phyloP scores from a whole-genome alignment of 495 filamentous ascomycete genomes.

The Aspergillus biplanus region DNA sequence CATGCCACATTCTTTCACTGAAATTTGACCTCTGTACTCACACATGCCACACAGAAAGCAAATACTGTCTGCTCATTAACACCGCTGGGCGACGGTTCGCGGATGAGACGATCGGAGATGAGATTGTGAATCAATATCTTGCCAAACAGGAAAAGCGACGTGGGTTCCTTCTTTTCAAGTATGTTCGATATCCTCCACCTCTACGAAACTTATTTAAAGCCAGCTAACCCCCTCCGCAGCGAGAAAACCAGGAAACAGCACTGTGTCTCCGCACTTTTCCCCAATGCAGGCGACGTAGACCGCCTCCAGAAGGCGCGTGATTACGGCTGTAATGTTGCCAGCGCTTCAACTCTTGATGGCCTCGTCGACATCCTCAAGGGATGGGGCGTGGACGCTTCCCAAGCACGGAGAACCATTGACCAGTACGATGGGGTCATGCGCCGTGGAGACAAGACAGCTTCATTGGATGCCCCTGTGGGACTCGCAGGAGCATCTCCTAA shows the following conservation, averaged over 20 bases:
- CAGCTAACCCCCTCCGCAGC: slow-evolving; percentile 7
- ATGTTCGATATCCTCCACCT: not conserved
- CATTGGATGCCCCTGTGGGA: slow-evolving; percentile 23
- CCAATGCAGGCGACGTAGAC: slow-evolving; percentile 33
- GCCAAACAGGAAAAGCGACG: slow-evolving; percentile 34
- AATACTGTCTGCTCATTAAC: slow-evolving; percentile 30
- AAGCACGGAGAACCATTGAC: slow-evolving; percentile 22
- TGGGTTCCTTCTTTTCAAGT: slow-evolving; percentile 34
- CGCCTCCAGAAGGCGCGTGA: slow-evolving; percentile 32
- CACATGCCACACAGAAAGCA: slow-evolving; percentile 24
- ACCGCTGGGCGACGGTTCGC: slow-evolving; percentile 26
- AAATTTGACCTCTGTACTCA: not conserved
- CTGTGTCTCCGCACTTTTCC: slow-evolving; percentile 28
- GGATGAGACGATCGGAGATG: slow-evolving; percentile 31
- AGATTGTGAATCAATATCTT: slow-evolving; percentile 36
- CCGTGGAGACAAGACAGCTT: slow-evolving; percentile 9
- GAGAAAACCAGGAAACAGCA: slow-evolving; percentile 29
- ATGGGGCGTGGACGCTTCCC: slow-evolving; percentile 25
- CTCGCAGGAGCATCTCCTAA: slow-evolving; percentile 15
- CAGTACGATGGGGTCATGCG: slow-evolving; percentile 26
- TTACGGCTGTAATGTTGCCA: slow-evolving; percentile 32
- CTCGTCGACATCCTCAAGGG: slow-evolving; percentile 19
- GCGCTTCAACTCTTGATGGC: slow-evolving; percentile 20
- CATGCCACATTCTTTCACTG: not conserved
- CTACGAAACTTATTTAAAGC: not conserved